Evolutionary conservation across 2,329 filamentous ascomycete genomes (phyloP), one percentile per base, ranked within the genome.

Genomic region (Fragosphaeria purpurea): DNA sequence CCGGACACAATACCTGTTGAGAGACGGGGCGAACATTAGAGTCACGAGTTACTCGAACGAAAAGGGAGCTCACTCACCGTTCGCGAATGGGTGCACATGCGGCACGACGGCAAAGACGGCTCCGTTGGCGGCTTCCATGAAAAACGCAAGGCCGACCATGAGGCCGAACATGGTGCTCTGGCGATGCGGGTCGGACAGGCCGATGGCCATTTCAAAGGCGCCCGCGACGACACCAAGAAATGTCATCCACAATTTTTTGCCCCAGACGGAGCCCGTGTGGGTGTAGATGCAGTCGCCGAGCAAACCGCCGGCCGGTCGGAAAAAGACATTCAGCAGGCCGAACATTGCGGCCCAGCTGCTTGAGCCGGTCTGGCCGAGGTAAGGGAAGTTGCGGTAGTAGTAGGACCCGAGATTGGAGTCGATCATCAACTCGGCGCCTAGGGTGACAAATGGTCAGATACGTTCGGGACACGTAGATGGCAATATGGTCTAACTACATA

Each of bases 51-150:
- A 22, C 22, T 22, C 22, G 22, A 22, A 22, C 22, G 22, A 22
- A 22, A 22, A 22, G 22, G 22, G 22, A 22, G 22, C 22, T 22
- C 22, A 44, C 42, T 4, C 12, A 44, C 42, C 42, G 34, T 95
- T 95, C 51, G 88, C 86, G 53, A 76, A 77, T 1, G 88, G 86
- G 65, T 89, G 85, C 1, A 95, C 83, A 62, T 95, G 89, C 4
- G 88, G 88, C n/a, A 95, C 83, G 6, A 95, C 75, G 0, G 86
- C 80, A 65, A 91, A 95, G 68, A 86, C 91, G 35, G 86, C 82
- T 0, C 89, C 89, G 62, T 95, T 95, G 39, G 82, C 82, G 2
- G 85, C 87, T 64, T 94, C 88, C 40, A 89, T 69, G 70, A 94
- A 94, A 63, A 94, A 75, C 0, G 85, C 86, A 70, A 91, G 76